Evolutionary conservation across 768 basidiomycete genomes (phyloP).

Genomic region (Tricholoma sp.): DNA sequence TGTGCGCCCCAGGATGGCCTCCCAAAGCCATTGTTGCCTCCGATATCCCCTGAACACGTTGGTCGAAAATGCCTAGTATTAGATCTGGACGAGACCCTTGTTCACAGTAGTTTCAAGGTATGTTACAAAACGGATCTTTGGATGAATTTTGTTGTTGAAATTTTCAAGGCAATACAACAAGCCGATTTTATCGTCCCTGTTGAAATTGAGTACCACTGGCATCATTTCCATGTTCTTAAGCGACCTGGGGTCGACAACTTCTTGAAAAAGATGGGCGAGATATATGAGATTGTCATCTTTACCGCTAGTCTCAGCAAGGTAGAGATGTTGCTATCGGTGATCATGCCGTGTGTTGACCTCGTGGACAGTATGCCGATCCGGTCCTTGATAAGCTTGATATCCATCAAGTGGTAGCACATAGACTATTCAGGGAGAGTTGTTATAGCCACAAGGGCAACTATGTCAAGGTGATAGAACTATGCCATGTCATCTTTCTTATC

Average conservation of each 20-base stretch:
- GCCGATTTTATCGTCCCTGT: constrained; percentile 99
- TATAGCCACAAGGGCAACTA: constrained; percentile 99
- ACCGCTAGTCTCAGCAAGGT: constrained; percentile 98
- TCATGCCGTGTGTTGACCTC: neutral
- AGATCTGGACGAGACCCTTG: constrained; percentile 96
- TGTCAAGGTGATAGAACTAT: constrained; percentile 74
- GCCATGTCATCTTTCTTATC: neutral
- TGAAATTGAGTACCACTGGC: constrained; percentile 97
- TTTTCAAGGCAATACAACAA: constrained; percentile 71
- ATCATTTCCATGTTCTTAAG: constrained; percentile 98
- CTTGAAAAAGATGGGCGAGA: constrained; percentile 94
- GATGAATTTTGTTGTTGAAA: constrained; percentile 2
- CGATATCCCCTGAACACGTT: constrained; percentile 68
- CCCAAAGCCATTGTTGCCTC: constrained; percentile 81
- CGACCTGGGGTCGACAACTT: constrained; percentile 97
- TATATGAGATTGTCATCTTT: constrained; percentile 97
- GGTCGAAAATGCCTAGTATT: constrained; percentile 97
- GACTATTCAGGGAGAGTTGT: constrained; percentile 95
- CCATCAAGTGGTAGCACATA: constrained; percentile 85
- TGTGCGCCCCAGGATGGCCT: constrained; percentile 61
- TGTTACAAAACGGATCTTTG: constrained; percentile 9
- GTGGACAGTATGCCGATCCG: constrained; percentile 87
- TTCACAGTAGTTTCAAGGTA: constrained; percentile 98
- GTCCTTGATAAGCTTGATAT: constrained; percentile 95
- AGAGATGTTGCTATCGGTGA: neutral